A percentile compares a stretch with the other conserved stretches of the same genome.
phyloP scores from a whole-genome alignment of 306 rosid species.

The Purshia tridentata region DNA sequence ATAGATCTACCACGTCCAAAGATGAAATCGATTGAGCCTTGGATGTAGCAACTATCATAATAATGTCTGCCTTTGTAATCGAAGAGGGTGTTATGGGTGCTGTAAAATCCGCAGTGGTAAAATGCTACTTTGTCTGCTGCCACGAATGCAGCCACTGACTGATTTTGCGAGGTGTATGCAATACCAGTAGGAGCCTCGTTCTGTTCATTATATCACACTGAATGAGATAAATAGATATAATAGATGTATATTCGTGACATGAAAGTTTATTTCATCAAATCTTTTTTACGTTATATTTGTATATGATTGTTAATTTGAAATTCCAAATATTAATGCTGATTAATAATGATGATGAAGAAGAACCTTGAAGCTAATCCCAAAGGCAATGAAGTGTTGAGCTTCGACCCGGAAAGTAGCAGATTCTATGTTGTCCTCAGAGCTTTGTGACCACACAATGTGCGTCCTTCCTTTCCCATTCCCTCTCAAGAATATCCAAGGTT shows the following conservation, averaged over 20 bases:
- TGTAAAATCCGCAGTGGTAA: slow-evolving; percentile 82
- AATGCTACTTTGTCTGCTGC: slow-evolving; percentile 74
- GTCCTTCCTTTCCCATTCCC: slow-evolving; percentile 89
- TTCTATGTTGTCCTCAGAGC: slow-evolving; percentile 63
- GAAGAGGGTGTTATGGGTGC: slow-evolving; percentile 90
- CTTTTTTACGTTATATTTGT: too few relatives aligned
- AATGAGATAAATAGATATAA: too few relatives aligned
- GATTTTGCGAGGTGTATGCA: slow-evolving; percentile 93
- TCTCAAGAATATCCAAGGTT: slow-evolving; percentile 77
- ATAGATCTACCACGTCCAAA: slow-evolving; percentile 72
- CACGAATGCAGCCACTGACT: slow-evolving; percentile 88
- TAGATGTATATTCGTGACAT: too few relatives aligned
- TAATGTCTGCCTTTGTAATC: slow-evolving; percentile 92
- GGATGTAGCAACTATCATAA: slow-evolving; percentile 67
- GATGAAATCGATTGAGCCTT: slow-evolving; percentile 90
- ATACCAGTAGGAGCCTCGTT: slow-evolving; percentile 97
- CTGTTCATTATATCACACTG: slow-evolving; percentile 28
- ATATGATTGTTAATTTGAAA: too few relatives aligned
- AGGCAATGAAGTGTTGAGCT: slow-evolving; percentile 58
- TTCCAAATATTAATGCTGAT: too few relatives aligned
- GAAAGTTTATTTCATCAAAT: too few relatives aligned
- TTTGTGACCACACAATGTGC: slow-evolving; percentile 60
- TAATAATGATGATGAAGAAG: neutral
- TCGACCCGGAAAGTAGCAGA: slow-evolving; percentile 73
- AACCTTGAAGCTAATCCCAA: slow-evolving; percentile 87